phyloP scores from a whole-genome alignment of 805 yeast genomes.

The Pichia rugopelliculosa region DNA sequence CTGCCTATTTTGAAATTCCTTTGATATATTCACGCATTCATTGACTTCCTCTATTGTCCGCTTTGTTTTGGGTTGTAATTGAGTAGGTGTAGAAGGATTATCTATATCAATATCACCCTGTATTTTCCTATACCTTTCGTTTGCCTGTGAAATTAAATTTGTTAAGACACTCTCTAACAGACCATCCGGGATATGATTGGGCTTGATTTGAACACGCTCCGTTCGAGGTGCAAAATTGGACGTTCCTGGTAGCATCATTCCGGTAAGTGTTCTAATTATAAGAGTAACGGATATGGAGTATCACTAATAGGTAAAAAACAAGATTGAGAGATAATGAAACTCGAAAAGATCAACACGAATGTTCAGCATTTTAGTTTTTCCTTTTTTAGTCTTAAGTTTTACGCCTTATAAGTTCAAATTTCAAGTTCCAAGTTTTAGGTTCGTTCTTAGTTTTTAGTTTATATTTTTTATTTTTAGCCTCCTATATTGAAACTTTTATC shows the following conservation, averaged over 20 bases:
- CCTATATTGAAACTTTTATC: too few species aligned
- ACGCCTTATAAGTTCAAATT: too few species aligned
- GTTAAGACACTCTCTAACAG: slow-evolving; percentile 2
- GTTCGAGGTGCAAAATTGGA: background rate
- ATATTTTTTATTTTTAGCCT: too few species aligned
- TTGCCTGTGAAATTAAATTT: slow-evolving; percentile 2
- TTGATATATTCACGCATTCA: background rate
- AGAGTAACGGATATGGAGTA: too few species aligned
- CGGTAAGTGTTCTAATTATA: background rate
- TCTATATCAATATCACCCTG: slow-evolving; percentile 4
- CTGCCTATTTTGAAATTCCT: background rate
- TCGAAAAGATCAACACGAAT: too few species aligned
- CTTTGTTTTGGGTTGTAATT: background rate
- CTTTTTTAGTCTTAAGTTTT: too few species aligned
- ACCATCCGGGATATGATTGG: slow-evolving; percentile 2
- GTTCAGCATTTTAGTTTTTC: too few species aligned
- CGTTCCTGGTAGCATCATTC: background rate
- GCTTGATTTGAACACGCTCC: background rate
- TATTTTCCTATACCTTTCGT: background rate
- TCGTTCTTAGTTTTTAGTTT: too few species aligned
- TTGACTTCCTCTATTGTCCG: background rate
- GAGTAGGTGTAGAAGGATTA: background rate
- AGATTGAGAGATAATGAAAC: too few species aligned
- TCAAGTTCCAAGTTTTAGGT: too few species aligned
- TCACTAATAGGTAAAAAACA: too few species aligned